These are phyloP conservation scores for Phytophthora nicotianae DNA, from an alignment of 352 stramenopile species.

Conservation along the genomic window DNA sequence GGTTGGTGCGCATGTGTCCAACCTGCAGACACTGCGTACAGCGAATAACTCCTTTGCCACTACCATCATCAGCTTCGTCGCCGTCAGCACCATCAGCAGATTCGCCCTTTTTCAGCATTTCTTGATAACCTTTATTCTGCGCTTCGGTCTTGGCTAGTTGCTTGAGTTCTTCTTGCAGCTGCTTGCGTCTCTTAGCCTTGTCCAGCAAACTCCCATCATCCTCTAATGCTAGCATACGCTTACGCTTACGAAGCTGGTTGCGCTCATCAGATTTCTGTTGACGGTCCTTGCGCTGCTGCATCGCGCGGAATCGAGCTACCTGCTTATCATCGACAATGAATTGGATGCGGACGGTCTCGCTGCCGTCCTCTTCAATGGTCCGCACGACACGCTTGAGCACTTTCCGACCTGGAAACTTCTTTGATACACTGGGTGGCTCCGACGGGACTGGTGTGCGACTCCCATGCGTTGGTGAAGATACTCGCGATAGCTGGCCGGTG, in stretches of 20 bases:
- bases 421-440: conserved; percentile 41
- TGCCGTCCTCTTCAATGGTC: conserved; percentile 82
- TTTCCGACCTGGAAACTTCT: conserved; percentile 52
- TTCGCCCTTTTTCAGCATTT: conserved; percentile 84
- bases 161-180: conserved; percentile 88
- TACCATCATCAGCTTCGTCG: conserved; percentile 29
- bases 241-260: conserved; percentile 78
- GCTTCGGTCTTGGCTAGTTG: conserved; percentile 82
- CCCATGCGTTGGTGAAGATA: conserved; percentile 65
- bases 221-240: conserved; percentile 76
- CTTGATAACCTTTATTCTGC: conserved; percentile 83
- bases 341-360: conserved; percentile 75
- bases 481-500: conserved; percentile 67
- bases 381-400: conserved; percentile 79
- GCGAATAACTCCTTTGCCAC: conserved; percentile 71
- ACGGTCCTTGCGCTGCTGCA: conserved; percentile 77
- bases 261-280: conserved; percentile 74
- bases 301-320: conserved; percentile 73
- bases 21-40: conserved; percentile 82
- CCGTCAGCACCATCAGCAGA: conserved; percentile 25
- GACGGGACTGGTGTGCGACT: conserved; percentile 38
- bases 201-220: conserved; percentile 67
- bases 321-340: conserved; percentile 82
- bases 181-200: conserved; percentile 82
- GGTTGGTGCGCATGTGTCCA: conserved; percentile 86